phyloP scores from a whole-genome alignment of 257 asterid genomes.

The Paraleonurus japonicus region DNA sequence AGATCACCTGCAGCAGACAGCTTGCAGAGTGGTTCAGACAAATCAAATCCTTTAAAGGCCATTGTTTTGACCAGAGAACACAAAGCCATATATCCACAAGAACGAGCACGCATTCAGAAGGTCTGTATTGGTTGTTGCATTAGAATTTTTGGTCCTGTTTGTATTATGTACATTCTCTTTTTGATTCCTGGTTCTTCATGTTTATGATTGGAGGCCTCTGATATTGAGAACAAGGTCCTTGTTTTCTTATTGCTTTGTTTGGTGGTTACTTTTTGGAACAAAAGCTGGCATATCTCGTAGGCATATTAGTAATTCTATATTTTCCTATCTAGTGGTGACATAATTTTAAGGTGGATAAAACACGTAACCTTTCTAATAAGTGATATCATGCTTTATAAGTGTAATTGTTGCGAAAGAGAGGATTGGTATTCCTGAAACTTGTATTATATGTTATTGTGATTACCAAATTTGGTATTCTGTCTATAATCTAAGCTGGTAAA shows the following conservation, averaged over 20 bases:
- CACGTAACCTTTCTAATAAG: neutral
- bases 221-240: neutral
- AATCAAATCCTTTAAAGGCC: slow-evolving; percentile 53
- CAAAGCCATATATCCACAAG: slow-evolving; percentile 89
- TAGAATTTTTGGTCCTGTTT: neutral
- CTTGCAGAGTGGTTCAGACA: slow-evolving; percentile 32
- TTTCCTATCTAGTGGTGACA: neutral
- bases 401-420: neutral
- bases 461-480: neutral
- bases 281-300: neutral
- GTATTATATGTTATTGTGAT: neutral
- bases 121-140: slow-evolving; percentile 31
- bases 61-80: slow-evolving; percentile 89
- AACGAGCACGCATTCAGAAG: slow-evolving; percentile 90
- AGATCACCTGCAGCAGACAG: slow-evolving; percentile 57
- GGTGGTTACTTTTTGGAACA: neutral
- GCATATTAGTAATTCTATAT: neutral
- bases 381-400: neutral
- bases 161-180: neutral
- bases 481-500: neutral
- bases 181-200: slow-evolving; percentile 11
- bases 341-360: neutral
- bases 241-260: neutral
- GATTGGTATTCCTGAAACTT: neutral
- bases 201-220: slow-evolving; percentile 9